Evolutionary conservation across 2,329 filamentous ascomycete genomes (phyloP), one percentile per base, ranked within the genome.

Genomic region (Fusarium sp.): DNA sequence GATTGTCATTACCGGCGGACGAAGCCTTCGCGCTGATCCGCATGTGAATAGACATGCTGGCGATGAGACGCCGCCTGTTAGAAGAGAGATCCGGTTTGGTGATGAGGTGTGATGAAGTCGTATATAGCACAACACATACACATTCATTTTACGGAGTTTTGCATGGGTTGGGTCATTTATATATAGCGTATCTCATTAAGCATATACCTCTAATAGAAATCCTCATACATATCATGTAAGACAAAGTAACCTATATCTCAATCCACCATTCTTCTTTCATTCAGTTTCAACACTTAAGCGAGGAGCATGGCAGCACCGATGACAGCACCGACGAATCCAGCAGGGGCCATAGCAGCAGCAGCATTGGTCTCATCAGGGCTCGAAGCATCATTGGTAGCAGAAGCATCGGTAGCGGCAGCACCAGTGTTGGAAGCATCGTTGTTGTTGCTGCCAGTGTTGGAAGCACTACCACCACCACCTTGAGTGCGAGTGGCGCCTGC

Each of bases 41-140:
- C 52, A 45, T 0, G 14, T 48, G 7, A 55, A 59, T 13, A 32
- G 27, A 24, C 47, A 51, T 25, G 10, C 40, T 27, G 45, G 51
- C 0, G 62, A 63, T 6, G 57, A 48, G 10, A 62, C 61, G 7
- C 59, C 56, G 22, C 55, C 61, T 0, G 30, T 61, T 6, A 30
- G 57, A 37, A 64, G 73, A 13, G 73, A 75, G 34, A 74, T 75
- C 24, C 62, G 70, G 22, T 75, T 75, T 20, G 48, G 60, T 1
- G 73, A 75, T 11, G 71, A 75, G 34, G 57, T 74, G 16, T 11
- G 18, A 59, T 47, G 24, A 22, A 22, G 6, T 8, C 9, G 8
- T 20, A 41, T 22, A 42, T n/a, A 37, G 7, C 16, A 25, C 2
- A 41, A 41, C 4, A 20, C n/a, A 24, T 16, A 6, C 6, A 18